Evolutionary conservation across 306 rosid species (phyloP), one percentile per base, ranked within the genome.

Genomic region (Prunus persica): DNA sequence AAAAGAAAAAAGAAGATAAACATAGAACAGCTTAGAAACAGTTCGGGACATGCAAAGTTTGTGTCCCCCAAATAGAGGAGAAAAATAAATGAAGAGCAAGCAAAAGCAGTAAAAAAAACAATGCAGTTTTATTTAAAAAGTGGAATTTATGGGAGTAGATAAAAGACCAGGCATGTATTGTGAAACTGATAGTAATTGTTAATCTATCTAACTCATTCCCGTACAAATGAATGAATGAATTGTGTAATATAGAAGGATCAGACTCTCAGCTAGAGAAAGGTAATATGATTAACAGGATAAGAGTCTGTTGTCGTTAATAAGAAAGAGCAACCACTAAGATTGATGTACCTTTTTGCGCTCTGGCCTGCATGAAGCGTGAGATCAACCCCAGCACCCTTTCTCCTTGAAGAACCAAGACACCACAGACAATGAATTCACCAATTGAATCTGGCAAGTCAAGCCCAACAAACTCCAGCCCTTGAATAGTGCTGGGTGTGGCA

Each of bases 401-500:
- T 65, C 91, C 97, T 85, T 95, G 97, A 77, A 92, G 99, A 87
- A 89, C 97, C 81, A 95, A 83, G 72, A 91, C 88, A 45, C 91
- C 96, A 72, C 93, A 85, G 72, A 88, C 86, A 83, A 95, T 84
- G 63, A 95, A 82, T 82, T 95, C 99, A 72, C 97, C 96, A 80
- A 95, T 85, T 68, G 97, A 90, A 84, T 95, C 97, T 27, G 99
- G 97, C 79, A 95, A 87, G 87, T 95, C 99, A 75, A 95, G 99
- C 71, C 99, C 97, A 69, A 81, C 90, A 86, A 95, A 92, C 89
- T 95, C 97, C 34, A 95, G 89, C 79, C 97, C 97, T 81, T 90
- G 97, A 83, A 92, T 85, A 9, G 84, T 76, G 86, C 90, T 80
- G 27, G 97, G 95, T 80, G 83, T 54, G 61, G 96, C 87, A 83